Evolutionary conservation across 306 rosid genomes (phyloP).

Genomic region (Ormosia emarginata): DNA sequence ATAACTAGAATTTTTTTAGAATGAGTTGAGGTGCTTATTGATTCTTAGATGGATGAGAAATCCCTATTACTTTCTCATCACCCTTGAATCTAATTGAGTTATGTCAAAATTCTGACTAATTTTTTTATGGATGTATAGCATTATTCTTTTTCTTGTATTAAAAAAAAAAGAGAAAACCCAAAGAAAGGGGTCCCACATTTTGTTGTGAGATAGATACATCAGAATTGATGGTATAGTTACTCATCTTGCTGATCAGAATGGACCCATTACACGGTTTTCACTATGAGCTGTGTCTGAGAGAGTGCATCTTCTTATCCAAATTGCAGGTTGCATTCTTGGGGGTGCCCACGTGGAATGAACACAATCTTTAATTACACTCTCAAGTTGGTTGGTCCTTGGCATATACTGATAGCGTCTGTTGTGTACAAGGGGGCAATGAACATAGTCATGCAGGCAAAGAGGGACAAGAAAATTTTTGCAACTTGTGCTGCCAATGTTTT

Average conservation of each 20-base stretch:
- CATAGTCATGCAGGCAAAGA: background rate
- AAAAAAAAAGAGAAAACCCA: background rate
- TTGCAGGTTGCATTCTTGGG: conserved; percentile 3
- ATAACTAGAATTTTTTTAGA: too few species aligned
- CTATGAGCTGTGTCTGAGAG: background rate
- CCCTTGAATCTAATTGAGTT: too few species aligned
- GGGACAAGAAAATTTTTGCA: conserved; percentile 12
- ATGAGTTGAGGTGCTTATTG: too few species aligned
- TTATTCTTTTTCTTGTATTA: too few species aligned
- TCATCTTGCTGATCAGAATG: background rate
- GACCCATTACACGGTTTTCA: background rate
- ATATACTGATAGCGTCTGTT: background rate
- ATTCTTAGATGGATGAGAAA: too few species aligned
- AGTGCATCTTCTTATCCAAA: conserved; percentile 7
- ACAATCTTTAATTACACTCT: background rate
- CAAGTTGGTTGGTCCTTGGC: conserved; percentile 39
- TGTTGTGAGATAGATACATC: conserved; percentile 1
- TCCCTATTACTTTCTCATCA: too few species aligned
- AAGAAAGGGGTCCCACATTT: background rate
- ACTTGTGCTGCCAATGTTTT: conserved; percentile 6
- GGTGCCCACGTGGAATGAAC: background rate
- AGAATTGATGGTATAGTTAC: background rate
- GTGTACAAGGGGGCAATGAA: conserved; percentile 21
- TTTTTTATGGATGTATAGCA: background rate
- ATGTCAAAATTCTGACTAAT: too few species aligned